Evolutionary conservation across 2,329 filamentous ascomycete species (phyloP).

Genomic region (Claviceps sp.): DNA sequence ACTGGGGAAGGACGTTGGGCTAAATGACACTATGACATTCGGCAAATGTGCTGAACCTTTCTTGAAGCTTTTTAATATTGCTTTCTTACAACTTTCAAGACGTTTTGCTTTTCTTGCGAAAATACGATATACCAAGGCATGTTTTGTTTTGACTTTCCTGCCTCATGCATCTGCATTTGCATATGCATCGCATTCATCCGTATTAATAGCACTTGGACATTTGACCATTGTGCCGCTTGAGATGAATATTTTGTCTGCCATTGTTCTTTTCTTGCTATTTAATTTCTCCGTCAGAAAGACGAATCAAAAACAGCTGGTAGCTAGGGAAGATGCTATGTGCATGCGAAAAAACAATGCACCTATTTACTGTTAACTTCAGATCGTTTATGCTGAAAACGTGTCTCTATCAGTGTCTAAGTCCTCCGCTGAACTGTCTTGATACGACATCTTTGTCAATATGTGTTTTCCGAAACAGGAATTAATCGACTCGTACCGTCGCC

Average conservation of each 20-base stretch:
- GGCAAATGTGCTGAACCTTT: neutral
- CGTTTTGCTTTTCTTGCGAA: neutral
- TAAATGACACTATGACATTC: too few relatives aligned
- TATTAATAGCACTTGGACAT: neutral
- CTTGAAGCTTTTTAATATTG: neutral
- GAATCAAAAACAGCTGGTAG: neutral
- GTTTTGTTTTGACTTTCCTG: neutral
- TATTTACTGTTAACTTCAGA: neutral
- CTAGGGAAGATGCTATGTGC: neutral
- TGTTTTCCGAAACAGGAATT: neutral
- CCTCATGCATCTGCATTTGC: neutral
- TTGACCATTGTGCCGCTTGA: neutral
- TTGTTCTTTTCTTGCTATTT: neutral
- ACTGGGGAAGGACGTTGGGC: too few relatives aligned
- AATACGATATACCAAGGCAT: slow-evolving; percentile 1
- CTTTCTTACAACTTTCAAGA: neutral
- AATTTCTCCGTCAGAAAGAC: neutral
- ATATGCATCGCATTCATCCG: neutral
- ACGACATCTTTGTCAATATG: too few relatives aligned
- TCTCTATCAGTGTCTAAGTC: too few relatives aligned
- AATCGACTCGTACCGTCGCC: neutral
- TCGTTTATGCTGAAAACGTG: too few relatives aligned
- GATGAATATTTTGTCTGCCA: neutral
- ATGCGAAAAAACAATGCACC: neutral
- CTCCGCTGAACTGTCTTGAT: too few relatives aligned